phyloP scores from a whole-genome alignment of 805 yeast species.

The Middelhovenomyces tepae region DNA sequence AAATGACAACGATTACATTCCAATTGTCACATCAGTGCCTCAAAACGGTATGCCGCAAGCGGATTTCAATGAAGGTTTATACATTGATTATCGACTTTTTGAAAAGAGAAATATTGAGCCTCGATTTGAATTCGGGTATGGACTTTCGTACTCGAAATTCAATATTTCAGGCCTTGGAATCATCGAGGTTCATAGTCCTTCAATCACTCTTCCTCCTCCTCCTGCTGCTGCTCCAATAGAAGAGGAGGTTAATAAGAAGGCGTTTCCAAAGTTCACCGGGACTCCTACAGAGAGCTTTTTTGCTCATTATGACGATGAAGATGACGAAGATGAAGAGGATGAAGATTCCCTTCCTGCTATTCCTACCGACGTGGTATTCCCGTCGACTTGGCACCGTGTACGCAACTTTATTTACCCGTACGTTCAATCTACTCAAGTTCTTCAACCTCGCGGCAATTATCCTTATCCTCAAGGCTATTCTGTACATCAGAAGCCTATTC shows the following conservation, averaged over 20 bases:
- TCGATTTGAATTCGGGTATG: conserved; percentile 54
- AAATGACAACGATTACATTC: conserved; percentile 36
- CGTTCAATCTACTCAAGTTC: conserved; percentile 20
- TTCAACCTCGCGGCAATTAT: conserved; percentile 24
- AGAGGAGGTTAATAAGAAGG: no score
- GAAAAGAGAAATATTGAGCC: conserved; percentile 49
- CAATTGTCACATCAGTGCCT: conserved; percentile 3
- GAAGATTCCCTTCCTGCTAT: not conserved
- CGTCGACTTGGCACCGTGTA: conserved; percentile 44
- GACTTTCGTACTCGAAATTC: conserved; percentile 45
- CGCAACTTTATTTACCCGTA: conserved; percentile 54
- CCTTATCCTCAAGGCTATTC: conserved; percentile 33
- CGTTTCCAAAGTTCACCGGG: no score
- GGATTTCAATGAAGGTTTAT: conserved; percentile 34
- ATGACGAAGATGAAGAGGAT: no score
- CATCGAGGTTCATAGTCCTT: conserved; percentile 36
- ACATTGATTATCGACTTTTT: conserved; percentile 49
- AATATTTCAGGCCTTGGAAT: conserved; percentile 32
- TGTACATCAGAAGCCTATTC: conserved; percentile 25
- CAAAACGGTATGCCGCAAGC: conserved; percentile 30
- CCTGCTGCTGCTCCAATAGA: conserved; percentile 30
- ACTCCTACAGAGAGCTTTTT: no score
- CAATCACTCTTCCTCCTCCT: conserved; percentile 38
- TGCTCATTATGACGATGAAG: no score
- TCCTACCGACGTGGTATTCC: conserved; percentile 41